These are phyloP conservation scores for Tricholoma terreum DNA, from an alignment of 768 basidiomycete genomes.

Conservation along the genomic window DNA sequence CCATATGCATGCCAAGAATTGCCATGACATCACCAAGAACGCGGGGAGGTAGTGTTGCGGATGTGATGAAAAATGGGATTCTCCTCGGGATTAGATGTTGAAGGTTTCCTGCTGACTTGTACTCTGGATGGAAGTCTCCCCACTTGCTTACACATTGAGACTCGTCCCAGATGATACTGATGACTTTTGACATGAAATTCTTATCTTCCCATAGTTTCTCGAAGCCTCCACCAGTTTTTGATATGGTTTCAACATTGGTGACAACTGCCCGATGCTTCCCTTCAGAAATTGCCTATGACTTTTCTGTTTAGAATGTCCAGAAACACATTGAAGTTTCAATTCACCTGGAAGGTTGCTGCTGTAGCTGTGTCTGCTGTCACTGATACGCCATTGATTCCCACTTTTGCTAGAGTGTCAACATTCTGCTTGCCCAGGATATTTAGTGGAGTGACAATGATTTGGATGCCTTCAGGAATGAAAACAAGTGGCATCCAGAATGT, in stretches of 20 bases:
- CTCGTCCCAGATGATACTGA: constrained; percentile 35
- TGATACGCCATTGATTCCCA: background rate
- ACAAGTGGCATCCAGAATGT: background rate
- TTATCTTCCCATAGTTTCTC: constrained; percentile 13
- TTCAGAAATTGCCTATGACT: background rate
- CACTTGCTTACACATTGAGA: constrained; percentile 39
- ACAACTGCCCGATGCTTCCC: background rate
- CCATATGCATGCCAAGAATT: constrained; percentile 16
- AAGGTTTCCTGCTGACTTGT: constrained; percentile 21
- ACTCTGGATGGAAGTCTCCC: constrained; percentile 34
- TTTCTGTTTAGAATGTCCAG: too few species aligned
- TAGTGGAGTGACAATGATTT: too few species aligned
- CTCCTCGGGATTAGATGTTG: constrained; percentile 21
- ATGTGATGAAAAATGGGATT: constrained; percentile 29
- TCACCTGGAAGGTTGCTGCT: background rate
- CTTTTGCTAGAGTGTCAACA: background rate
- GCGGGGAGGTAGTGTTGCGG: constrained; percentile 29
- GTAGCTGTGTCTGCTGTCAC: background rate
- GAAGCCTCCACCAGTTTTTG: constrained; percentile 16
- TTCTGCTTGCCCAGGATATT: too few species aligned
- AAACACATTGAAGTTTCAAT: too few species aligned
- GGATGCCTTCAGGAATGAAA: background rate
- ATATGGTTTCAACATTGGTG: background rate
- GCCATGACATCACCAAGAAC: constrained; percentile 20
- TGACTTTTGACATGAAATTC: constrained; percentile 6